Conservation (phyloP, 2,329 filamentous ascomycete genomes). For the Rutstroemia sp. region DNA sequence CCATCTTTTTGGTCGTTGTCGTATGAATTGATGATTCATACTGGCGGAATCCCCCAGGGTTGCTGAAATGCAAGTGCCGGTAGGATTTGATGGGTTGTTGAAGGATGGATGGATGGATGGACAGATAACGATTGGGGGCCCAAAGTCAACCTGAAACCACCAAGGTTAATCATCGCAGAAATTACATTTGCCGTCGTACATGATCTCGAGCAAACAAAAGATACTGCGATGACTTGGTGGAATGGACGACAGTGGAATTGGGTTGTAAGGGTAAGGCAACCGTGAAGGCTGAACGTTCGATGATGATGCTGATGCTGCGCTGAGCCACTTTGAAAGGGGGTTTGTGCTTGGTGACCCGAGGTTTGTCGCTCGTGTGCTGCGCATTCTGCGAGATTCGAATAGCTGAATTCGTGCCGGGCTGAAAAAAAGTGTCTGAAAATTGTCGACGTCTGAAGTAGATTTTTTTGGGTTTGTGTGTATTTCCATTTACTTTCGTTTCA, state of each 20-base stretch:
- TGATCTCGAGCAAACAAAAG: slow-evolving; percentile 7
- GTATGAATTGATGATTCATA: no score
- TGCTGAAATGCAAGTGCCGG: no score
- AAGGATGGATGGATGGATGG: background rate
- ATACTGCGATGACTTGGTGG: background rate
- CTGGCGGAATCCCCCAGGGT: no score
- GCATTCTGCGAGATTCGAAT: background rate
- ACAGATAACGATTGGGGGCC: background rate
- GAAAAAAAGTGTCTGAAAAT: background rate
- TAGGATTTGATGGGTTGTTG: no score
- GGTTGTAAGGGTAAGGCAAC: slow-evolving; percentile 1
- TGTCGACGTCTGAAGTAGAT: background rate
- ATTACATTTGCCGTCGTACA: slow-evolving; percentile 6
- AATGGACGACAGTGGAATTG: background rate
- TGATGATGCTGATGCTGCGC: slow-evolving; percentile 1
- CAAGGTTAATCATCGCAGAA: background rate
- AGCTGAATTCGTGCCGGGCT: background rate
- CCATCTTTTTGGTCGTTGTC: no score
- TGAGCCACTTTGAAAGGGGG: slow-evolving; percentile 2
- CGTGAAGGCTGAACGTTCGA: slow-evolving; percentile 4
- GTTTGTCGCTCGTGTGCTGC: background rate
- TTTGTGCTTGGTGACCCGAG: background rate
- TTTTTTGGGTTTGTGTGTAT: background rate
- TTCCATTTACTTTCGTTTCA: background rate
- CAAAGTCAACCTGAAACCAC: background rate